Conservation (phyloP, 352 stramenopile species). For the Thalassiosira sp. region DNA sequence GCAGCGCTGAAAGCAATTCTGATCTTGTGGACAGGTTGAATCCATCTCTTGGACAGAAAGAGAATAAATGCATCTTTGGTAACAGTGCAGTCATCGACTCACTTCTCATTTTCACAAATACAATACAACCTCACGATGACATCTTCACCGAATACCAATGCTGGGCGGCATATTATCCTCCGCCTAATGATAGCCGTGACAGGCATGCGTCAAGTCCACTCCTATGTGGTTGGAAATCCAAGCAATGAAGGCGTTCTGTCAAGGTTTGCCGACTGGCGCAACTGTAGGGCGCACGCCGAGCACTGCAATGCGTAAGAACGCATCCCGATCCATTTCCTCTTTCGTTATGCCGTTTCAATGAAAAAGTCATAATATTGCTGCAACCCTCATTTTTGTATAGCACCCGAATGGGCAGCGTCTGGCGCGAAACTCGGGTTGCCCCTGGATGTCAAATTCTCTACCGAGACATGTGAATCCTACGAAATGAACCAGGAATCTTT, state of each 20-base stretch:
- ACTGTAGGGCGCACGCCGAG: slow-evolving; percentile 8
- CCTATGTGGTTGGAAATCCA: slow-evolving; percentile 8
- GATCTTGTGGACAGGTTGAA: no score
- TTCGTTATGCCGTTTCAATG: background rate
- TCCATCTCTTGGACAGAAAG: no score
- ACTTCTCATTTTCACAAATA: no score
- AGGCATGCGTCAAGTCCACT: slow-evolving; percentile 4
- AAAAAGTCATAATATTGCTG: slow-evolving; percentile 4
- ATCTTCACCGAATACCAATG: background rate
- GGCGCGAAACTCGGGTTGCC: slow-evolving; percentile 44
- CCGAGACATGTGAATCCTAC: slow-evolving; percentile 16
- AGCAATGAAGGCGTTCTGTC: background rate
- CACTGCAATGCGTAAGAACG: slow-evolving; percentile 16
- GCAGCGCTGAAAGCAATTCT: no score
- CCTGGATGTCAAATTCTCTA: slow-evolving; percentile 44
- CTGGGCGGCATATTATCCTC: slow-evolving; percentile 3
- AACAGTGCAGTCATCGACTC: no score
- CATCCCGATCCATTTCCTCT: background rate
- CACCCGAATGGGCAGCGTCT: slow-evolving; percentile 47
- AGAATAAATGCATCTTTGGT: no score
- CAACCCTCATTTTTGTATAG: slow-evolving; percentile 5
- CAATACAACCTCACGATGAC: no score
- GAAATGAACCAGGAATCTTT: slow-evolving; percentile 48
- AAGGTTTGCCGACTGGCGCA: slow-evolving; percentile 5
- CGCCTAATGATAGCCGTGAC: background rate